Evolutionary conservation across 257 asterid species (phyloP).

Genomic region (Ilex asprella): DNA sequence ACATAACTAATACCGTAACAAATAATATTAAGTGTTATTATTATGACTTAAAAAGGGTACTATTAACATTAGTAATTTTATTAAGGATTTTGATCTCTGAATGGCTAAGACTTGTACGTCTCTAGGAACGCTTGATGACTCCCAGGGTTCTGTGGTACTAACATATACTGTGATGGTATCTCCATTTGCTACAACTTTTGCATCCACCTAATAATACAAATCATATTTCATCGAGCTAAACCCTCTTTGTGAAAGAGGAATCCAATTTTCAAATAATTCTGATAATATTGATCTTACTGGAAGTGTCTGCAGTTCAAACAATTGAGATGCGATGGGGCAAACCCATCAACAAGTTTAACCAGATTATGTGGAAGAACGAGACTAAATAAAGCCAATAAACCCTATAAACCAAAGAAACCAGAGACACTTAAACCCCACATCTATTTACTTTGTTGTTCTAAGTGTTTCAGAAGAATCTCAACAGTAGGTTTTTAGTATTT

Average conservation of each 20-base stretch:
- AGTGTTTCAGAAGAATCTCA: no score
- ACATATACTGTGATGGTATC: constrained; percentile 86
- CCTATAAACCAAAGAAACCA: constrained; percentile 22
- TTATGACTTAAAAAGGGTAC: no score
- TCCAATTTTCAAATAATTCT: neutral
- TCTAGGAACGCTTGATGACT: constrained; percentile 57
- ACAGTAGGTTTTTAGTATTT: no score
- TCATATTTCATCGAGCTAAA: no score
- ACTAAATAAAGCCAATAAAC: constrained; percentile 64
- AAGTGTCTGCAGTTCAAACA: constrained; percentile 68
- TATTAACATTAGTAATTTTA: no score
- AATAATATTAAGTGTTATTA: no score
- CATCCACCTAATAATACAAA: constrained; percentile 49
- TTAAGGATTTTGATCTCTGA: constrained; percentile 48
- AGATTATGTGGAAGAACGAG: constrained; percentile 66
- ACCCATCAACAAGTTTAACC: constrained; percentile 50
- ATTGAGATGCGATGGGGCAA: constrained; percentile 42
- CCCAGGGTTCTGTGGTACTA: constrained; percentile 47
- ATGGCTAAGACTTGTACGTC: constrained; percentile 54
- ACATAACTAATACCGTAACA: no score
- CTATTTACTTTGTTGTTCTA: no score
- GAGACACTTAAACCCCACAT: no score
- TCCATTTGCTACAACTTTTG: constrained; percentile 91
- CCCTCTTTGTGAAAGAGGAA: neutral
- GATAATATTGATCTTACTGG: constrained; percentile 47